phyloP scores from a whole-genome alignment of 371 early-diverging fungal genomes.

The Haplosporangium sp. region DNA sequence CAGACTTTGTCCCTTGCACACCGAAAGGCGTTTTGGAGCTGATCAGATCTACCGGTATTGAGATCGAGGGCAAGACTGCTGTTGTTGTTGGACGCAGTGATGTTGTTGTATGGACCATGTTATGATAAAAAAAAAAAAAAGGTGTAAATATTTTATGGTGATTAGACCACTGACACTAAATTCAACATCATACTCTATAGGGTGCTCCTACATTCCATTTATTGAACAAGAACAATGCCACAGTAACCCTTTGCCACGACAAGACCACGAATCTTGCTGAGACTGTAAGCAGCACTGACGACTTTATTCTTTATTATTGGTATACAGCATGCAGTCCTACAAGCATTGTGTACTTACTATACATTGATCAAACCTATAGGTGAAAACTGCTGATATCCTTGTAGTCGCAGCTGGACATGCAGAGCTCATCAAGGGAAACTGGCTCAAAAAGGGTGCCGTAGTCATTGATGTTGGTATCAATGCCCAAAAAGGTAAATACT shows the following conservation, averaged over 20 bases:
- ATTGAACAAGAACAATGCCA: conserved; percentile 83
- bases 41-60: conserved; percentile 75
- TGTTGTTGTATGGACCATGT: conserved; percentile 73
- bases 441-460: conserved; percentile 92
- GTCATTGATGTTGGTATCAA: conserved; percentile 97
- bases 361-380: conserved; percentile 30
- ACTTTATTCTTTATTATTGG: no score
- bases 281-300: conserved; percentile 61
- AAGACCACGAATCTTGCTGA: conserved; percentile 78
- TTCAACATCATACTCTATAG: conserved; percentile 23
- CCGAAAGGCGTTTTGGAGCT: conserved; percentile 92
- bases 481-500: conserved; percentile 69
- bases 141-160: neutral
- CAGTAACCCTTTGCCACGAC: conserved; percentile 94
- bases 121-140: neutral
- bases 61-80: conserved; percentile 83
- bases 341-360: no score
- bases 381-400: conserved; percentile 85
- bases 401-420: conserved; percentile 90
- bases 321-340: no score
- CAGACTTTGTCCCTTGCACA: conserved; percentile 93
- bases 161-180: neutral
- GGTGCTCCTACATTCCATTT: conserved; percentile 91
- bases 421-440: conserved; percentile 85
- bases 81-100: conserved; percentile 95